Evolutionary conservation across 2,329 filamentous ascomycete genomes (phyloP).

Genomic region (Trichoderma aggressivum): DNA sequence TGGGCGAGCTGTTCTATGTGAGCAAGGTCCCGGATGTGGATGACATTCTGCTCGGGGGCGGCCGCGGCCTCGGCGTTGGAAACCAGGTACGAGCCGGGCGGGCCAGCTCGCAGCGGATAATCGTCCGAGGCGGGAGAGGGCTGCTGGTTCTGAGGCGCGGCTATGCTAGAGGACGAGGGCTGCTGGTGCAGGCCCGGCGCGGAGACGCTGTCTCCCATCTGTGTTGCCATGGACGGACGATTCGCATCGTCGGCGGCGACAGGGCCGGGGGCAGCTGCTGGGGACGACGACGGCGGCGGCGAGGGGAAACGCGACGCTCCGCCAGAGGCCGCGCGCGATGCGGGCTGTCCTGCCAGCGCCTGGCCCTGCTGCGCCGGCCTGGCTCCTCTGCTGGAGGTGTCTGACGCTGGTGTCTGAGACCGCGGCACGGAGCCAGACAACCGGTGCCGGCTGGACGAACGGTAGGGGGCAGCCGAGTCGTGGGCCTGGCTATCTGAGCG

Average conservation of each 20-base stretch:
- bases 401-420: constrained; percentile 19
- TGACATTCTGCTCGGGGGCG: constrained; percentile 47
- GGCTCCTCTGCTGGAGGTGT: neutral
- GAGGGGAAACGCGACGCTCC: constrained; percentile 51
- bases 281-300: constrained; percentile 53
- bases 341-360: neutral
- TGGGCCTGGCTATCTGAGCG: constrained; percentile 38
- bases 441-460: constrained; percentile 17
- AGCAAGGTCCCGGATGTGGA: constrained; percentile 82
- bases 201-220: constrained; percentile 31
- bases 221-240: constrained; percentile 49
- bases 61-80: constrained; percentile 22
- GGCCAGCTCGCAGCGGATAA: constrained; percentile 37
- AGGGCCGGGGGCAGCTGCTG: constrained; percentile 38
- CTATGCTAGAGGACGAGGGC: constrained; percentile 4
- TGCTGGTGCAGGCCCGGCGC: constrained; percentile 23
- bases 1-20: constrained; percentile 88
- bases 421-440: constrained; percentile 18
- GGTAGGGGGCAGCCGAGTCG: constrained; percentile 16
- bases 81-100: constrained; percentile 21
- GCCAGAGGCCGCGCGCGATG: constrained; percentile 27
- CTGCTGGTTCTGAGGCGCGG: constrained; percentile 28
- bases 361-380: constrained; percentile 18
- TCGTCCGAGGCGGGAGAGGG: constrained; percentile 39
- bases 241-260: constrained; percentile 41